A percentile compares a stretch with the other conserved stretches of the same genome.
Evolutionary conservation across 306 rosid species (phyloP).

Genomic region (Malus sylvestris): DNA sequence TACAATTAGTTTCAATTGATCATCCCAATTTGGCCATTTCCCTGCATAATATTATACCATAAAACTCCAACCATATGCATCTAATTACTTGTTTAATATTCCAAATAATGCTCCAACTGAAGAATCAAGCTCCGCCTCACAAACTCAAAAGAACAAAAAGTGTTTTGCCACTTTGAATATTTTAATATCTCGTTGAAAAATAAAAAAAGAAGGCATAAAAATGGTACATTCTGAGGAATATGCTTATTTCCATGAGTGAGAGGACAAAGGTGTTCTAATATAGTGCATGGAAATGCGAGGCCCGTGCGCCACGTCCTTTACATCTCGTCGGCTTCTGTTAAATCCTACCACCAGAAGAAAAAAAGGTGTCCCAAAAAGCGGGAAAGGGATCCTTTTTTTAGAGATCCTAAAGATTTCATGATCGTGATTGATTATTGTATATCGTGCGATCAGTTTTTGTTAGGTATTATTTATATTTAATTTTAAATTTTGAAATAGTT

Average conservation of each 20-base stretch:
- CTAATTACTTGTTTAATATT: not conserved
- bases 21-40: not conserved
- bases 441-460: too few species aligned
- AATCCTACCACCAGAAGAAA: too few species aligned
- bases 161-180: not conserved
- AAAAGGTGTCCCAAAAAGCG: too few species aligned
- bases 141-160: not conserved
- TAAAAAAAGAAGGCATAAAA: not conserved
- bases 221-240: conserved; percentile 63
- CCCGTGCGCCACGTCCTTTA: conserved; percentile 64
- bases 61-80: not conserved
- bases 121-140: not conserved
- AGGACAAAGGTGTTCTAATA: not conserved
- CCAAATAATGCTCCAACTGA: not conserved
- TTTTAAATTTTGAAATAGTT: too few species aligned
- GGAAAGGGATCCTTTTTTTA: accelerated
- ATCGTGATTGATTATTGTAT: too few species aligned
- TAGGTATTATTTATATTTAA: too few species aligned
- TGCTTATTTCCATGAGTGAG: conserved; percentile 15
- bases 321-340: not conserved
- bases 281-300: conserved; percentile 18
- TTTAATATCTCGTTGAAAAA: not conserved
- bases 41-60: not conserved
- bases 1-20: not conserved
- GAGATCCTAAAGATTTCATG: accelerated